Percentiles rank a stretch among this genome's conserved stretches.
Evolutionary conservation across 805 yeast genomes (phyloP).

Genomic region (Isabelozyma heimii): DNA sequence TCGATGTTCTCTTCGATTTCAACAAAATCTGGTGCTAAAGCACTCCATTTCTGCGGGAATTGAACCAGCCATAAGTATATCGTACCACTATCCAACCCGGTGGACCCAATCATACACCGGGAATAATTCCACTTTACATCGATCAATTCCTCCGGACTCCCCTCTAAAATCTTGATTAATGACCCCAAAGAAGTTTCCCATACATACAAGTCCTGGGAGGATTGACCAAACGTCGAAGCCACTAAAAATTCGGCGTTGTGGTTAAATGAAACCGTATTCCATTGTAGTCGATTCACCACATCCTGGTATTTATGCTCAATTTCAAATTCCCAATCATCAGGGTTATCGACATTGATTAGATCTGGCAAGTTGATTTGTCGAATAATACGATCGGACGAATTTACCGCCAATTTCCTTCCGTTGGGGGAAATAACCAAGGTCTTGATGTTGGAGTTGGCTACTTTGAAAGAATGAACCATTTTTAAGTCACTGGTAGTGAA

Average conservation of each 20-base stretch:
- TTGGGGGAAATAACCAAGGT: slow-evolving; percentile 57
- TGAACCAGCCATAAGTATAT: slow-evolving; percentile 79
- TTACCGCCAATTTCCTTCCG: slow-evolving; percentile 64
- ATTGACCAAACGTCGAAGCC: slow-evolving; percentile 80
- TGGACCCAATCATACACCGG: slow-evolving; percentile 72
- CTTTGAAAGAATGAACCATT: slow-evolving; percentile 47
- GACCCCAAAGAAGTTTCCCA: slow-evolving; percentile 93
- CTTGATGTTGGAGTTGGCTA: slow-evolving; percentile 72
- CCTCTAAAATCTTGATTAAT: slow-evolving; percentile 84
- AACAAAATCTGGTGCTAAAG: slow-evolving; percentile 93
- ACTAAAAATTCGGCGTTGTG: slow-evolving; percentile 78
- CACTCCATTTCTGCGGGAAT: slow-evolving; percentile 93
- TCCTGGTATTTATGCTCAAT: slow-evolving; percentile 84
- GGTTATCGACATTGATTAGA: slow-evolving; percentile 24
- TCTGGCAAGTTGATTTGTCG: slow-evolving; percentile 58
- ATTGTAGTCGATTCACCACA: slow-evolving; percentile 81
- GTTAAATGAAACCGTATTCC: slow-evolving; percentile 80
- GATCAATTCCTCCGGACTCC: slow-evolving; percentile 82
- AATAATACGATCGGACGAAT: slow-evolving; percentile 74
- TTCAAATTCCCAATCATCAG: slow-evolving; percentile 52
- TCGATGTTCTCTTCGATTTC: slow-evolving; percentile 91
- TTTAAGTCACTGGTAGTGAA: slow-evolving; percentile 25
- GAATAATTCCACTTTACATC: slow-evolving; percentile 85
- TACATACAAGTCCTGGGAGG: slow-evolving; percentile 83
- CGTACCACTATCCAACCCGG: slow-evolving; percentile 82